Conservation (phyloP, 1,284 basidiomycete species). For the Moesziomyces sp. region DNA sequence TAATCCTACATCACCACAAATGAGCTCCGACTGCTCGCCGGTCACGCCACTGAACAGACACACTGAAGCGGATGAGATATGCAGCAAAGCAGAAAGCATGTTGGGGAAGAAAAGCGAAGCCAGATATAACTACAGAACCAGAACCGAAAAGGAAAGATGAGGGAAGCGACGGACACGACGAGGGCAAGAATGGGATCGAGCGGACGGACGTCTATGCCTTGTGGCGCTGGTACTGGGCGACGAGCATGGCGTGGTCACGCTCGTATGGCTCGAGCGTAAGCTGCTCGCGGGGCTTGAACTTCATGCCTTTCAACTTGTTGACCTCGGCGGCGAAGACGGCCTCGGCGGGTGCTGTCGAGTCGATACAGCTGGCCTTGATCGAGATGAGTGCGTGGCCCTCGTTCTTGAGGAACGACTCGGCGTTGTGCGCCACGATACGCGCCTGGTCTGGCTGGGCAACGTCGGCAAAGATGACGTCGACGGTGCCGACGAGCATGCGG, state of each 20-base stretch:
- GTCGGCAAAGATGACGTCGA: conserved; percentile 80
- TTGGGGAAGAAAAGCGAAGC: conserved; percentile 32
- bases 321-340: conserved; percentile 91
- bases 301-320: conserved; percentile 77
- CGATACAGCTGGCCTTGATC: conserved; percentile 99
- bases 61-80: conserved; percentile 8
- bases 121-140: conserved; percentile 53
- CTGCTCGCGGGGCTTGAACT: conserved; percentile 81
- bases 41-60: neutral
- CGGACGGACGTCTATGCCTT: conserved; percentile 32
- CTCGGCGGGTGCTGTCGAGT: conserved; percentile 90
- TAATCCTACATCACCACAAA: neutral
- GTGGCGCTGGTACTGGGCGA: conserved; percentile 65
- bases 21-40: neutral
- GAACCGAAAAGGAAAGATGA: conserved; percentile 20
- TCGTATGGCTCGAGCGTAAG: conserved; percentile 75
- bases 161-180: conserved; percentile 9
- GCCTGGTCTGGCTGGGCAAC: conserved; percentile 99
- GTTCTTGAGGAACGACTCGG: conserved; percentile 95
- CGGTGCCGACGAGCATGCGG: conserved; percentile 65
- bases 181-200: neutral
- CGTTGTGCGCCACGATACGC: conserved; percentile 81
- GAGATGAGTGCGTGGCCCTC: conserved; percentile 93
- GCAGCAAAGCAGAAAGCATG: conserved; percentile 28
- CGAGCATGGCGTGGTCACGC: conserved; percentile 66